These are phyloP conservation scores for Hordeum marinum DNA, from an alignment of 176 grass and related monocot genomes.

Conservation along the genomic window DNA sequence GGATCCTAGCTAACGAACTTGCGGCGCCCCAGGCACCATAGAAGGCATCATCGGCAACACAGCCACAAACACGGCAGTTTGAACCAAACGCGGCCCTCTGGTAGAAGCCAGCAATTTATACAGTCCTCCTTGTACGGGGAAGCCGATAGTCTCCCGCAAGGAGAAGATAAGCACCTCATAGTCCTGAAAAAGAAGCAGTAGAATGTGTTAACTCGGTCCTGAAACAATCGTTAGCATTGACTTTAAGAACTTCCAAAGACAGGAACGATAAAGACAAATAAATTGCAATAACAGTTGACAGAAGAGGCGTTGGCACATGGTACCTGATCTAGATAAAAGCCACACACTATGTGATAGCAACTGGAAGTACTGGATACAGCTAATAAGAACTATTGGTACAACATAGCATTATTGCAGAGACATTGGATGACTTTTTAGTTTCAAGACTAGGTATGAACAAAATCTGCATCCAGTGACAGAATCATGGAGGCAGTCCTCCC, in stretches of 20 bases:
- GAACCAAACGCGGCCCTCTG: background rate
- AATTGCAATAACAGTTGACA: background rate
- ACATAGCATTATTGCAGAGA: background rate
- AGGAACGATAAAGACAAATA: background rate
- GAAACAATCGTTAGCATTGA: background rate
- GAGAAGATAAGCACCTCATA: background rate
- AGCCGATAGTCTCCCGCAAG: background rate
- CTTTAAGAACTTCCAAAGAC: background rate
- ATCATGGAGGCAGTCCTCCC: background rate
- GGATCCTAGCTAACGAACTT: too few relatives aligned
- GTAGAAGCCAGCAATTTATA: slow-evolving; percentile 33
- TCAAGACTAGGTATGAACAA: background rate
- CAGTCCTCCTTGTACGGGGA: slow-evolving; percentile 5
- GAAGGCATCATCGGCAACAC: slow-evolving; percentile 16
- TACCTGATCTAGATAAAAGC: too few relatives aligned
- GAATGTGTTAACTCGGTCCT: background rate
- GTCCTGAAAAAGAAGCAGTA: slow-evolving; percentile 1
- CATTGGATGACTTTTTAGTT: background rate
- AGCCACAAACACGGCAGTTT: background rate
- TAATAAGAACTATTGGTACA: background rate
- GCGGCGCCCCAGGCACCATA: background rate
- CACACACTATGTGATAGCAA: background rate
- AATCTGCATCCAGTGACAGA: background rate
- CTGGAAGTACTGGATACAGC: background rate
- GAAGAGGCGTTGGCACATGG: background rate